Evolutionary conservation across 306 rosid species (phyloP), one percentile per base, ranked within the genome.

Genomic region (Fragaria ananassa): DNA sequence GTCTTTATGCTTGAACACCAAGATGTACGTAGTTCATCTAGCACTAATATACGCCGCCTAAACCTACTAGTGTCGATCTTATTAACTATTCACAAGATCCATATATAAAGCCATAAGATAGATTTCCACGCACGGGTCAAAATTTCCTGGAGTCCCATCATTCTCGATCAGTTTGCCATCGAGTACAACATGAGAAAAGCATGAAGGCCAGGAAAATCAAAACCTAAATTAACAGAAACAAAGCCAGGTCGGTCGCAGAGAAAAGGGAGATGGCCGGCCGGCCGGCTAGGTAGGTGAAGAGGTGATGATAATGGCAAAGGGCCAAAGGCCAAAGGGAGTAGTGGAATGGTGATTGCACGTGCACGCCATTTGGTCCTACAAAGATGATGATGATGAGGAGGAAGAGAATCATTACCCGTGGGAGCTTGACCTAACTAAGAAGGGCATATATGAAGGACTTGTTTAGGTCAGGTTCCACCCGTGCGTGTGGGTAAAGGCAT

Each of bases 331-430:
- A 35, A 62, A 29, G 35, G 39, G 66, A 29, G 9, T 31, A 9
- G 61, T 54, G 70, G 70, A 65, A 18, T 37, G 60, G 45, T 47
- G 61, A 70, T 70, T 70, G 74, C 74, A 70, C 11, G 45, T 49
- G 74, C 74, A 70, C 29, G 60, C 39, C 60, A 29, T 70, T 58
- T 17, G 74, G 74, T 47, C 74, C 74, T 53, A 17, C 27, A 49
- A 49, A 70, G 29, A 49, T 70, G 58, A 23, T 60, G 37, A 23
- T 0, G 19, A 47, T 46, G 56, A 21, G 1, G 18, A 21, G 15
- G 27, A 12, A 27, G 42, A 27, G 74, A 70, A 49, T 70, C 74
- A 70, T 70, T 70, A 4, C 74, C 74, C 74, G 45, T 70, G 74
- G 61, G 74, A 45, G 60, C 27, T 70, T 61, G 39, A 29, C 67